A percentile compares a stretch with the other conserved stretches of the same genome.
phyloP scores from a whole-genome alignment of 2,329 filamentous ascomycete genomes.

The Pestalotiopsis sp. region DNA sequence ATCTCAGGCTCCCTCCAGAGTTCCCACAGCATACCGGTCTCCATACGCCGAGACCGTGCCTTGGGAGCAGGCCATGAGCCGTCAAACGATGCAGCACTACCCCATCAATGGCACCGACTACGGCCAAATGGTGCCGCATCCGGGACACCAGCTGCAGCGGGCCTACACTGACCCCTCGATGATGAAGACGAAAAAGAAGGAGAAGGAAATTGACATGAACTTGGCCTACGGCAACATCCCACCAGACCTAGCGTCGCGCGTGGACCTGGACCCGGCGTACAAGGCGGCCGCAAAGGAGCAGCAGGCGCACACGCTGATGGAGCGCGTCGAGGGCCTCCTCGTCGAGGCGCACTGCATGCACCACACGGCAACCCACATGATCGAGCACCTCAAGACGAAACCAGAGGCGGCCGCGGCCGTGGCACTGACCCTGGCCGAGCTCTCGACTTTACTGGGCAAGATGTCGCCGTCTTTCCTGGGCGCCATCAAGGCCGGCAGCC shows the following conservation, averaged over 20 bases:
- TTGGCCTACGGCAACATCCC: constrained; percentile 87
- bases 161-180: constrained; percentile 43
- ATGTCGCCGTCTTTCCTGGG: constrained; percentile 81
- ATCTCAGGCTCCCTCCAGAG: constrained; percentile 46
- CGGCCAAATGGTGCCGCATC: constrained; percentile 14
- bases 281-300: constrained; percentile 61
- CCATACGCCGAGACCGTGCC: constrained; percentile 48
- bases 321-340: constrained; percentile 74
- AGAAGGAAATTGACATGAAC: constrained; percentile 79
- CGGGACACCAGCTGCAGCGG: constrained; percentile 24
- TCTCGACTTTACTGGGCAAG: constrained; percentile 79
- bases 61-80: constrained; percentile 45
- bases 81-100: constrained; percentile 31
- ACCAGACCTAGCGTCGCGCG: constrained; percentile 57
- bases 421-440: constrained; percentile 87
- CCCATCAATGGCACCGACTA: constrained; percentile 20
- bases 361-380: constrained; percentile 80
- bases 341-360: constrained; percentile 90
- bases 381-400: constrained; percentile 71
- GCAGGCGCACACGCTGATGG: constrained; percentile 61
- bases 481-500: constrained; percentile 78
- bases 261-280: constrained; percentile 42
- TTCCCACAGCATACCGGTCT: constrained; percentile 39
- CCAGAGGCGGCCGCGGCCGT: constrained; percentile 94
- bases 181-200: constrained; percentile 25